Percentiles rank a stretch among this genome's conserved stretches.
These are phyloP conservation scores for Nitzschia palea DNA, from an alignment of 108 stramenopile species.

Conservation along the genomic window DNA sequence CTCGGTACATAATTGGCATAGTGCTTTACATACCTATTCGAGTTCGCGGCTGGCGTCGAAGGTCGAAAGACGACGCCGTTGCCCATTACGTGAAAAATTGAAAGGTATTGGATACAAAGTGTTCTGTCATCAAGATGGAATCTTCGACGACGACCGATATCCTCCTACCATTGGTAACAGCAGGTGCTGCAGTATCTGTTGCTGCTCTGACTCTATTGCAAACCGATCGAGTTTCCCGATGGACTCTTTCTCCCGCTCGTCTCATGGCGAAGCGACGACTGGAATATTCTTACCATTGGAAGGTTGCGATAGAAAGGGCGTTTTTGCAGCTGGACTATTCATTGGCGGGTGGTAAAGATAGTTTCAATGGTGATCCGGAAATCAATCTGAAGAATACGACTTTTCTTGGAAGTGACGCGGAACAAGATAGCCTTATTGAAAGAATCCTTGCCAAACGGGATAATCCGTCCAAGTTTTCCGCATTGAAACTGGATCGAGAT, in stretches of 20 bases:
- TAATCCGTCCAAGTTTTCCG: neutral
- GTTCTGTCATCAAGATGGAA: no score
- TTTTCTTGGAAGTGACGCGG: slow-evolving; percentile 8
- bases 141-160: neutral
- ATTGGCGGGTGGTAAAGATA: slow-evolving; percentile 21
- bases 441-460: slow-evolving; percentile 15
- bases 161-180: slow-evolving; percentile 24
- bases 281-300: slow-evolving; percentile 44
- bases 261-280: slow-evolving; percentile 42
- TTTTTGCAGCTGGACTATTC: slow-evolving; percentile 32
- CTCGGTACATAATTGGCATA: no score
- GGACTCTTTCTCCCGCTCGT: slow-evolving; percentile 28
- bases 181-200: slow-evolving; percentile 22
- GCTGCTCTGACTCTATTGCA: slow-evolving; percentile 33
- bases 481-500: slow-evolving; percentile 30
- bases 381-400: slow-evolving; percentile 22
- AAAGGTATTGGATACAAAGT: no score
- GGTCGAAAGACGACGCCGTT: no score
- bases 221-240: slow-evolving; percentile 39
- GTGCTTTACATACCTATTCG: no score
- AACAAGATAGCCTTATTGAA: slow-evolving; percentile 6
- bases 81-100: no score
- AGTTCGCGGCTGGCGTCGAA: no score
- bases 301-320: slow-evolving; percentile 34
- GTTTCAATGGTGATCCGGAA: slow-evolving; percentile 19